A percentile compares a stretch with the other conserved stretches of the same genome.
Evolutionary conservation across 2,329 filamentous ascomycete genomes (phyloP).

Genomic region (Trichoderma sp.): DNA sequence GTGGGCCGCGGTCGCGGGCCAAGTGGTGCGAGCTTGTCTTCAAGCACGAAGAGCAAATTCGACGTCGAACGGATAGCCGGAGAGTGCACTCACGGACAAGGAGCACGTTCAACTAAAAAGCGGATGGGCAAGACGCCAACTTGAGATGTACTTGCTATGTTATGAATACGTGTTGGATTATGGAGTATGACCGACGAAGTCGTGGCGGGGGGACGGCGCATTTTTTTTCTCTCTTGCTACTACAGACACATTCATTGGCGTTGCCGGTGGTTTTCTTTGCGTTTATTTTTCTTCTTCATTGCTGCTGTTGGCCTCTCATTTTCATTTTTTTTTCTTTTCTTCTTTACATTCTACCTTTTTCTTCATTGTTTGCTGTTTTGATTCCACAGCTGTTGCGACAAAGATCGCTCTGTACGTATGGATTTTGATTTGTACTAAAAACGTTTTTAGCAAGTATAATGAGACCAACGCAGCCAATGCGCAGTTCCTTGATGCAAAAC

Average conservation of each 20-base stretch:
- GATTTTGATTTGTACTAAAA: conserved; percentile 23
- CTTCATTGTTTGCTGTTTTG: conserved; percentile 15
- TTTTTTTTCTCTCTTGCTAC: conserved; percentile 6
- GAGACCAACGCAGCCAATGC: conserved; percentile 20
- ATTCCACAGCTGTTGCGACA: conserved; percentile 13
- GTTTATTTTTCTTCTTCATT: conserved; percentile 23
- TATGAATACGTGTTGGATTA: conserved; percentile 22
- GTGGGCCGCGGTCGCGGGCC: conserved; percentile 44
- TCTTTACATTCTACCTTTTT: conserved; percentile 17
- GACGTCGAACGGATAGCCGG: conserved; percentile 52
- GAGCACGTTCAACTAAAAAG: conserved; percentile 51
- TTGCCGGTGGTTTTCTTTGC: conserved; percentile 20
- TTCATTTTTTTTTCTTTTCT: conserved; percentile 9
- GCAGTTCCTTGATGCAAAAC: conserved; percentile 13
- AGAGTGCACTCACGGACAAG: conserved; percentile 57
- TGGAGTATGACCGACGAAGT: conserved; percentile 17
- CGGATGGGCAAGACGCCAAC: background rate
- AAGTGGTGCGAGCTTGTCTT: conserved; percentile 69
- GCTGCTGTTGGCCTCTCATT: conserved; percentile 8
- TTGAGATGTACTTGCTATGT: conserved; percentile 18
- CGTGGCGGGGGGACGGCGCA: conserved; percentile 16
- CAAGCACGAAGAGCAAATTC: conserved; percentile 60
- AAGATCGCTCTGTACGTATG: conserved; percentile 19
- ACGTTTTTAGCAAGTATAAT: conserved; percentile 19
- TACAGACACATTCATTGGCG: conserved; percentile 21